Conservation (phyloP, 768 basidiomycete species). For the Coprinopsis cinerea region DNA sequence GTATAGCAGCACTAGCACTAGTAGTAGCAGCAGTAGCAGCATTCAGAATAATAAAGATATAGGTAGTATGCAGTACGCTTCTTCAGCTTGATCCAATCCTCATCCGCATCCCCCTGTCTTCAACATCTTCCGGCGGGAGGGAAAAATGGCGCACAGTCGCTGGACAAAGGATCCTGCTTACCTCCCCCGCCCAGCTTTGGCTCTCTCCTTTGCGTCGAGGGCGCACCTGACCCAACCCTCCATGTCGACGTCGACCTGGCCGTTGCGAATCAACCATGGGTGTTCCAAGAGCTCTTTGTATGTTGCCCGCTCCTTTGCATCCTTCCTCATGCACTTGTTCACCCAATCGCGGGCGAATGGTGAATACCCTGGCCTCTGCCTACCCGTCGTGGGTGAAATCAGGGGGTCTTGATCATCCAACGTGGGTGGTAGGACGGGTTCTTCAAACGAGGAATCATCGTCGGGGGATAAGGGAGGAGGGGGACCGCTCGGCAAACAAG, state of each 20-base stretch:
- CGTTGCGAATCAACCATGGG: constrained; percentile 10
- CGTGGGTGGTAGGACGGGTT: too few species aligned
- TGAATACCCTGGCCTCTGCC: constrained; percentile 38
- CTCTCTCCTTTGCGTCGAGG: constrained; percentile 5
- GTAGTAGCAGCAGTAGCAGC: too few species aligned
- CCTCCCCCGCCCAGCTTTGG: background rate
- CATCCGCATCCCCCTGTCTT: background rate
- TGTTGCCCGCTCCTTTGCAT: constrained; percentile 70
- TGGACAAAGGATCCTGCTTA: background rate
- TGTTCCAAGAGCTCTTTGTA: constrained; percentile 68
- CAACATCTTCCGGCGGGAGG: background rate
- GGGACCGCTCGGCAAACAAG: constrained; percentile 66
- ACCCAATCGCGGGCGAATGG: constrained; percentile 80
- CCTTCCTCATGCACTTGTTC: constrained; percentile 71
- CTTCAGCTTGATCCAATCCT: too few species aligned
- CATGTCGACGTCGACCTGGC: constrained; percentile 11
- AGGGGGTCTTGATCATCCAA: background rate
- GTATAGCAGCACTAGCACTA: too few species aligned
- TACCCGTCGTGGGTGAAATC: background rate
- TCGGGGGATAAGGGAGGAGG: background rate
- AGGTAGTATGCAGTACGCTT: too few species aligned
- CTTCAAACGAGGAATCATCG: background rate
- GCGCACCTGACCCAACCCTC: constrained; percentile 13
- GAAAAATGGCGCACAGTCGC: background rate
- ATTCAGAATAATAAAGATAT: too few species aligned